Conservation (phyloP, 2,329 filamentous ascomycete genomes). For the Pseudogymnoascus sp. region DNA sequence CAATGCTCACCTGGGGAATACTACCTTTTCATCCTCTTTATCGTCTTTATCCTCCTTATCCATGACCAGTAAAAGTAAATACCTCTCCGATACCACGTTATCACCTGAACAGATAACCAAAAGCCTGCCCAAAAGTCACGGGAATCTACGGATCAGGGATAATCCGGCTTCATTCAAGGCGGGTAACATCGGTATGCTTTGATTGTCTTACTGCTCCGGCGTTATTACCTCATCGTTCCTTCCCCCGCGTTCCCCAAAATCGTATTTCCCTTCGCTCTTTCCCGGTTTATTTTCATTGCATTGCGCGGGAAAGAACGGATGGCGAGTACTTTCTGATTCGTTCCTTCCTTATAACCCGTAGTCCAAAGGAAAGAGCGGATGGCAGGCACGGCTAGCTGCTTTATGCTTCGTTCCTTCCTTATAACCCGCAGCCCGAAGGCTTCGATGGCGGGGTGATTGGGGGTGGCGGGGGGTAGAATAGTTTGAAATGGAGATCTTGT, state of each 20-base stretch:
- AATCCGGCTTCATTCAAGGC: slow-evolving; percentile 32
- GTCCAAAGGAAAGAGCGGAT: too few relatives aligned
- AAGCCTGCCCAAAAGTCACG: too few relatives aligned
- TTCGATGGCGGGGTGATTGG: background rate
- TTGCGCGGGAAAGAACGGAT: background rate
- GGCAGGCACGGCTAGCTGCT: too few relatives aligned
- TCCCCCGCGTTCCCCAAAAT: background rate
- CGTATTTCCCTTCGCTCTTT: background rate
- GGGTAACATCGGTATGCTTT: slow-evolving; percentile 47
- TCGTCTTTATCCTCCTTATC: too few relatives aligned
- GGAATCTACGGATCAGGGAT: too few relatives aligned
- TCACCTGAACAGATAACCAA: too few relatives aligned
- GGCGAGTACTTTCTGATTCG: background rate
- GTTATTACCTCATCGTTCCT: background rate
- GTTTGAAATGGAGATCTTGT: background rate
- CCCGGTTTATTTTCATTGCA: background rate
- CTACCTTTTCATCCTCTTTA: too few relatives aligned
- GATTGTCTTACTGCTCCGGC: background rate
- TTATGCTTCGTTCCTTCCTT: background rate
- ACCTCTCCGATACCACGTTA: too few relatives aligned
- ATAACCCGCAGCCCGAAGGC: background rate
- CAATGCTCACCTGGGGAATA: too few relatives aligned
- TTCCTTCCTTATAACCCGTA: background rate
- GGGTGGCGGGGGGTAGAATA: background rate
- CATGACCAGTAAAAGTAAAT: too few relatives aligned